Evolutionary conservation across 257 asterid genomes (phyloP), one percentile per base, ranked within the genome.

Genomic region (Linderniella brevidens): DNA sequence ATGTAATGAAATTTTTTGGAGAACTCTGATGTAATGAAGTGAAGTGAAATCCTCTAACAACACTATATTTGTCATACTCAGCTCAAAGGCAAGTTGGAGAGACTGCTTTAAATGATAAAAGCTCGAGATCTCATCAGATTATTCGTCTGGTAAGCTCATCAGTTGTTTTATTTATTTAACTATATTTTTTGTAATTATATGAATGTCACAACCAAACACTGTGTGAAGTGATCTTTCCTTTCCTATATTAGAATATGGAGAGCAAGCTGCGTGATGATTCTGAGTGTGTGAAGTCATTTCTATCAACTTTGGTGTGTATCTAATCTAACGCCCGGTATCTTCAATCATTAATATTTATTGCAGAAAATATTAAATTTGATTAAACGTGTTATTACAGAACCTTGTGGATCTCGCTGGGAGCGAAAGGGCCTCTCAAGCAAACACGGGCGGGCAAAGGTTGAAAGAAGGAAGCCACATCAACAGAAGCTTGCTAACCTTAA

Each of bases 361-460:
- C 38, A 41, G 32, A 53, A 29, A 45, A 43, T 61, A 41, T 50
- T 61, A 48, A 25, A 25, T 25, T 25, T 25, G 32, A 25, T 25
- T 25, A 25, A 25, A 25, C 32, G 6, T 25, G 32, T 25, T 6
- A 25, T 25, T 44, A 17, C 71, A 88, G 98, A 85, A 90, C 71
- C 92, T 90, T 56, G 98, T 90, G 49, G 98, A 90, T 75, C 96
- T 90, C 41, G 96, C 96, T 47, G 98, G 98, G 42, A 81, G 94
- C 50, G 98, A 90, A 59, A 92, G 96, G 57, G 82, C 78, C 29
- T 57, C 81, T 8, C 97, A 88, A 68, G 76, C 94, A 46, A 78
- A 70, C 65, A 80, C 94, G 51, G 85, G 63, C 63, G 96, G 98
- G 60, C 41, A 68, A 53, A 76, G 94, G 69, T 68, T 90, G 74